These are phyloP conservation scores for Rhizoctonia solani DNA, from an alignment of 1,284 basidiomycete species.

Conservation along the genomic window DNA sequence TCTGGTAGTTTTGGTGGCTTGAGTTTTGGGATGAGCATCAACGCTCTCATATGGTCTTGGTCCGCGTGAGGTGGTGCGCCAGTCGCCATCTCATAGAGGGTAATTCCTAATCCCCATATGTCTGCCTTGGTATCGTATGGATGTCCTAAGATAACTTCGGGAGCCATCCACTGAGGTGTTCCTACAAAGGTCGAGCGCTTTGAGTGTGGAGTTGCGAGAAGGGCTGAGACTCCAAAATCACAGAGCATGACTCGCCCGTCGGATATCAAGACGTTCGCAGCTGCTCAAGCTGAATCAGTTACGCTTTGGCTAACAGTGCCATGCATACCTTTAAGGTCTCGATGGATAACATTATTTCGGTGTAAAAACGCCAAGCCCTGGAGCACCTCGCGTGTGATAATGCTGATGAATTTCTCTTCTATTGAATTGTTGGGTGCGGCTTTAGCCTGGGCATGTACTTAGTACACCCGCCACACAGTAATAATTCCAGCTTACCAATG, in stretches of 20 bases:
- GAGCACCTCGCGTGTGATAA: slow-evolving; percentile 90
- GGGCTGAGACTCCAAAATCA: slow-evolving; percentile 96
- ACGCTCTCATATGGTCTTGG: slow-evolving; percentile 82
- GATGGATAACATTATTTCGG: slow-evolving; percentile 91
- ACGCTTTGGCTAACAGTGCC: not conserved
- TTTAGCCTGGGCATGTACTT: slow-evolving; percentile 54
- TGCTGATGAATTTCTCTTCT: slow-evolving; percentile 86
- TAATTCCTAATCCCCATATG: slow-evolving; percentile 95
- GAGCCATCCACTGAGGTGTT: slow-evolving; percentile 99
- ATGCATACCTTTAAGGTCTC: slow-evolving; percentile 79
- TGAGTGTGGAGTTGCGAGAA: slow-evolving; percentile 81
- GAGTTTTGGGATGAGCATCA: slow-evolving; percentile 87
- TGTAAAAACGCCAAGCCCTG: slow-evolving; percentile 87
- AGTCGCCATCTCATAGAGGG: slow-evolving; percentile 93
- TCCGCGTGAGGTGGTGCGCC: slow-evolving; percentile 91
- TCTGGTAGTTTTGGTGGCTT: slow-evolving; percentile 83
- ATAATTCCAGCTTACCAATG: slow-evolving; percentile 56
- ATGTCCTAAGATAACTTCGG: slow-evolving; percentile 89
- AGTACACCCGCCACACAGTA: not conserved
- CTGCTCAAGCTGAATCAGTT: slow-evolving; percentile 45
- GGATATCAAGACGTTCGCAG: slow-evolving; percentile 91
- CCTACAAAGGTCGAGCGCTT: slow-evolving; percentile 95
- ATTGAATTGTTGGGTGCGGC: slow-evolving; percentile 81
- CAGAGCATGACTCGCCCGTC: slow-evolving; percentile 89
- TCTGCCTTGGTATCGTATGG: slow-evolving; percentile 95